phyloP scores from a whole-genome alignment of 2,329 filamentous ascomycete species.

The Exophiala oligosperma region DNA sequence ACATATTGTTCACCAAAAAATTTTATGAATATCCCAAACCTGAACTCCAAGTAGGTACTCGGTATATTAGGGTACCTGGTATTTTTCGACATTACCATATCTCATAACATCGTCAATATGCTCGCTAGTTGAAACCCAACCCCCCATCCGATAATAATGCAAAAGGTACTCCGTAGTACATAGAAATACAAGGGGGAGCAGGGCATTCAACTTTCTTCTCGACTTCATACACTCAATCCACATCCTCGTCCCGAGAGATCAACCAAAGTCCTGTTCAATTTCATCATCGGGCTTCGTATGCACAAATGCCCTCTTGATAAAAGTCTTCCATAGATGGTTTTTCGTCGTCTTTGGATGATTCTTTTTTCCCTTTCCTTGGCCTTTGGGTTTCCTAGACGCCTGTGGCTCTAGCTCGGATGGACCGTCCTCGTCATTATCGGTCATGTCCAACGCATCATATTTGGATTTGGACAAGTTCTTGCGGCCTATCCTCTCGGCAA shows the following conservation, averaged over 20 bases:
- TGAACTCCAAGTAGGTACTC: too few species aligned
- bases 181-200: too few species aligned
- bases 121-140: too few species aligned
- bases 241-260: not conserved
- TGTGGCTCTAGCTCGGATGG: too few species aligned
- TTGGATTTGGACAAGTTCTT: constrained; percentile 1
- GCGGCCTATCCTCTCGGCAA: constrained; percentile 63
- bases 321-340: constrained; percentile 29
- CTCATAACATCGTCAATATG: not conserved
- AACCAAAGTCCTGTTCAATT: constrained; percentile 30
- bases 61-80: too few species aligned
- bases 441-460: not conserved
- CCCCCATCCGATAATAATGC: too few species aligned
- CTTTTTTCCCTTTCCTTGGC: constrained; percentile 30
- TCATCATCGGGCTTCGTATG: constrained; percentile 29
- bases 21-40: too few species aligned
- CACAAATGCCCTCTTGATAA: constrained; percentile 30
- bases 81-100: not conserved
- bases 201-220: too few species aligned
- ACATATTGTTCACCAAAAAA: too few species aligned
- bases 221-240: too few species aligned
- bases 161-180: too few species aligned
- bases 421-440: not conserved
- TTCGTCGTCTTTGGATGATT: constrained; percentile 36
- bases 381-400: not conserved